These are phyloP conservation scores for Fraxinus floribunda DNA, from an alignment of 305 asterid genomes.

Conservation along the genomic window DNA sequence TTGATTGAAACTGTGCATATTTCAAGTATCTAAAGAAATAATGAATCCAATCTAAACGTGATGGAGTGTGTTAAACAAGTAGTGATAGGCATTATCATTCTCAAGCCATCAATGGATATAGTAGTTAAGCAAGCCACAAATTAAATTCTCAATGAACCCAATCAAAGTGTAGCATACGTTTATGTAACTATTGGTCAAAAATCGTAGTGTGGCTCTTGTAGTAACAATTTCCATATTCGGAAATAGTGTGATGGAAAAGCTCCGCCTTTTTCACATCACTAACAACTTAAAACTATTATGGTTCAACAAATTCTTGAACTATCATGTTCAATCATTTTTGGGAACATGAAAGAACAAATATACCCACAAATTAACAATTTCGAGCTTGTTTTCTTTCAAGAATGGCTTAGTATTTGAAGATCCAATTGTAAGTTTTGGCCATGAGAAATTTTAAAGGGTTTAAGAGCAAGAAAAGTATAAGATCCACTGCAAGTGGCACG, in stretches of 20 bases:
- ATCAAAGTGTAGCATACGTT: not conserved
- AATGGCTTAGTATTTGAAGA: slow-evolving; percentile 8
- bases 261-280: not conserved
- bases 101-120: not conserved
- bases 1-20: not conserved
- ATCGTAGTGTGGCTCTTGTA: not conserved
- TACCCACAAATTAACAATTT: slow-evolving; percentile 1
- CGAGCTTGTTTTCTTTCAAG: not conserved
- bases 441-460: not conserved
- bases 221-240: not conserved
- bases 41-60: not conserved
- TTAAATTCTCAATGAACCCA: not conserved
- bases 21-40: not conserved
- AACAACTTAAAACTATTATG: not conserved
- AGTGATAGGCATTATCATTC: not conserved
- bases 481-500: slow-evolving; percentile 41
- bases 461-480: slow-evolving; percentile 11
- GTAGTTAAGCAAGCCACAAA: not conserved
- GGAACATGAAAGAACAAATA: not conserved
- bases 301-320: not conserved
- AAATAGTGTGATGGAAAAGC: not conserved
- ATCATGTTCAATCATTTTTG: not conserved
- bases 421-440: not conserved
- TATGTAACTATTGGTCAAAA: not conserved
- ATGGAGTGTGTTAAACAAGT: not conserved